Conservation (phyloP, 148 eudicot genomes). For the Gaultheria prostrata region DNA sequence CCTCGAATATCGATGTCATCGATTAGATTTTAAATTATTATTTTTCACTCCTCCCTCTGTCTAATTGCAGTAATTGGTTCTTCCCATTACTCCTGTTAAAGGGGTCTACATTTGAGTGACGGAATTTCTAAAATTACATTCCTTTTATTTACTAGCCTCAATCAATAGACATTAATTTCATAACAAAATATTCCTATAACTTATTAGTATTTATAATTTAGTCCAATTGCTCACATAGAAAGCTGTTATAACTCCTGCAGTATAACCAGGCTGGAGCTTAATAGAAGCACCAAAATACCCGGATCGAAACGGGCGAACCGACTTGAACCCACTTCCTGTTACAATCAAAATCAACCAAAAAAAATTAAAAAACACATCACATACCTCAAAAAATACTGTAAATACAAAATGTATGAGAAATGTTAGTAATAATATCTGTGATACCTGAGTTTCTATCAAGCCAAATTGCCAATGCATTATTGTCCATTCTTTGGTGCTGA, state of each 20-base stretch:
- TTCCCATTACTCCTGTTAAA: too few species aligned
- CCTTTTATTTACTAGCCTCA: too few species aligned
- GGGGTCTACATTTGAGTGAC: too few species aligned
- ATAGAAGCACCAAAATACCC: constrained; percentile 87
- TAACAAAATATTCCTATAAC: too few species aligned
- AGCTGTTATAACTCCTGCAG: constrained; percentile 94
- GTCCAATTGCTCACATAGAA: constrained; percentile 60
- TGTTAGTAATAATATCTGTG: background rate
- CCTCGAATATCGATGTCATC: background rate
- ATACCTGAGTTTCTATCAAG: constrained; percentile 75
- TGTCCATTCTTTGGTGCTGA: constrained; percentile 54
- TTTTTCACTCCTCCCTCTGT: background rate
- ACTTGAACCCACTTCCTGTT: constrained; percentile 94
- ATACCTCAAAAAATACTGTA: background rate
- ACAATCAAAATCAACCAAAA: background rate
- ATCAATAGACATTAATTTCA: too few species aligned
- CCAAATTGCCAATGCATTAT: constrained; percentile 64
- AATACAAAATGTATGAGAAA: too few species aligned
- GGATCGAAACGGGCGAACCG: constrained; percentile 72
- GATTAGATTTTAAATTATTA: background rate
- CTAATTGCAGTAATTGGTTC: too few species aligned
- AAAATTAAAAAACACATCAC: background rate
- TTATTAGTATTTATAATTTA: background rate
- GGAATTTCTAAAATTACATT: too few species aligned
- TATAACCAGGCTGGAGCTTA: constrained; percentile 85